Base-by-base conservation (phyloP, 495 filamentous ascomycete species). In the Aspergillus steynii region DNA sequence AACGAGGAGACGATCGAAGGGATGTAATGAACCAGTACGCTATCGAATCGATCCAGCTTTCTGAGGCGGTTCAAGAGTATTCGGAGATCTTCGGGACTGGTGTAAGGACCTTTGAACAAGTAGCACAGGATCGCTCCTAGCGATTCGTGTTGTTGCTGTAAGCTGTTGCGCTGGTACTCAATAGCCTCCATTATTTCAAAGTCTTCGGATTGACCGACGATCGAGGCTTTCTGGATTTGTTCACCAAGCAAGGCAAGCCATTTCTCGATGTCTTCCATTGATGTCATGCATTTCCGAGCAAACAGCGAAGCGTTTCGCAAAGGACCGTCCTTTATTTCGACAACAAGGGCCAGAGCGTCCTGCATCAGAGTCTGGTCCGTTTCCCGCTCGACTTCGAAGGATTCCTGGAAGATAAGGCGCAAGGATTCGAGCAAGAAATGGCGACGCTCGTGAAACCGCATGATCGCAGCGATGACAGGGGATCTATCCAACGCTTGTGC, bases 81-180 rank as follows among this genome's bases (percentile, higher is more conserved):
- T 10, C 85, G 78, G 64, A 96, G 91, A 71, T 97, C 91, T 42
- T 85, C 78, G n/a, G 84, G 68, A 47, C 76, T 80, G 1, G 88
- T 87, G 58, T 87, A 86, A 52, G 85, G 84, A 50, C 84, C 86
- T 67, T 94, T 92, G 57, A 95, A 83, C 9, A 96, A 81, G 65
- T 90, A 85, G 61, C 84, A 87, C 26, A 94, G 68, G 51, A 94
- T 88, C 8, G 88, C 83, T 1, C 87, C 86, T n/a, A 99, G 82
- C 7, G 87, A 84, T 71, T 97, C 94, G 70, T 98, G 96, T 72
- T 98, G 93, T 67, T 89, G 84, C 15, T 84, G 82, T 31, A 98
- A 80, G 64, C 88, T 92, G 27, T 75, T 68, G 37, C 88, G 84
- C 66, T 96, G 87, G 65, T 88, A 85, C 58, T 90, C 86, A 34